A percentile compares a stretch with the other conserved stretches of the same genome.
Evolutionary conservation across 345 rosid species (phyloP).

Genomic region (Litchi chinensis): DNA sequence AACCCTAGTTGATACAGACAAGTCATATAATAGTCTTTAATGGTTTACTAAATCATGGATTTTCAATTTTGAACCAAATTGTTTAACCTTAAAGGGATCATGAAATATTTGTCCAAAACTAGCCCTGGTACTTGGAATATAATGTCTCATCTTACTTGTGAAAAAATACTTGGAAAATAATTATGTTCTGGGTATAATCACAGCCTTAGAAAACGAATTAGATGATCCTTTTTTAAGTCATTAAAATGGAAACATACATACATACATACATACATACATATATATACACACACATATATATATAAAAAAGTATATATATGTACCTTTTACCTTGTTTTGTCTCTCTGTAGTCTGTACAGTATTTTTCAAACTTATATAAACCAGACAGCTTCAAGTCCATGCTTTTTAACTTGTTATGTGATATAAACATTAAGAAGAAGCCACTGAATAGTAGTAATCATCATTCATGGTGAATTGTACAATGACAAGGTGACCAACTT

Average conservation of each 20-base stretch:
- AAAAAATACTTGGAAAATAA: too few species aligned
- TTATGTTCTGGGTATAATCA: too few species aligned
- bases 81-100: slow-evolving; percentile 20
- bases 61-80: slow-evolving; percentile 3
- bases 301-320: background rate
- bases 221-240: too few species aligned
- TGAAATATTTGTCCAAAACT: slow-evolving; percentile 7
- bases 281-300: too few species aligned
- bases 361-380: background rate
- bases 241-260: too few species aligned
- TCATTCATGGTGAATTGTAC: background rate
- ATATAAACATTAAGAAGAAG: background rate
- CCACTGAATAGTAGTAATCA: background rate
- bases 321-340: background rate
- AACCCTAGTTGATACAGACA: slow-evolving; percentile 8
- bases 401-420: background rate
- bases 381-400: background rate
- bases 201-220: too few species aligned
- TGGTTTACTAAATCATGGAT: background rate
- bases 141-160: too few species aligned
- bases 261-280: too few species aligned
- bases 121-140: background rate
- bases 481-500: background rate
- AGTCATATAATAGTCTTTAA: background rate
- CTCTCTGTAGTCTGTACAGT: background rate